Evolutionary conservation across 2,329 filamentous ascomycete species (phyloP).

Genomic region (Mycosphaerella sp.): DNA sequence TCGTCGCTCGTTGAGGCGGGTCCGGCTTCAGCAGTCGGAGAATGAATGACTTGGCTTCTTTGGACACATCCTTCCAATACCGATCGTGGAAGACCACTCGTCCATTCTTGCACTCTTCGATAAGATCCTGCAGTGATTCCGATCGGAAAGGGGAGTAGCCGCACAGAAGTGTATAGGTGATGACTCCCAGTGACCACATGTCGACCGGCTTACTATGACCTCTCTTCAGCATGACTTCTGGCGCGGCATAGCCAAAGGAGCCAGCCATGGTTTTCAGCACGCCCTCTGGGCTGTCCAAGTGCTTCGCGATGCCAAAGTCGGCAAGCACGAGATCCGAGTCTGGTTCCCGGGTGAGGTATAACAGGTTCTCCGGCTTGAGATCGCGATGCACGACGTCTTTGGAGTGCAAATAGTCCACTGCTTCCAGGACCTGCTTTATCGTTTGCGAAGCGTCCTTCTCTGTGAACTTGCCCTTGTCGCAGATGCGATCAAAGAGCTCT

Average conservation of each 20-base stretch:
- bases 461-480: constrained; percentile 95
- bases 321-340: constrained; percentile 86
- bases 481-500: constrained; percentile 96
- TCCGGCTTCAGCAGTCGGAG: constrained; percentile 69
- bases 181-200: constrained; percentile 99
- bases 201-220: constrained; percentile 98
- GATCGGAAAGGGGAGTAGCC: constrained; percentile 97
- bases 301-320: constrained; percentile 98
- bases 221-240: constrained; percentile 96
- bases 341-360: constrained; percentile 74
- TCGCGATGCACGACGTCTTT: constrained; percentile 97
- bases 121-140: constrained; percentile 85
- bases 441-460: constrained; percentile 97
- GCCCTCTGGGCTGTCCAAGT: constrained; percentile 83
- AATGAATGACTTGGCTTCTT: constrained; percentile 95
- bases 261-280: constrained; percentile 97
- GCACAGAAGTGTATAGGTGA: constrained; percentile 95
- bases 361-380: constrained; percentile 94
- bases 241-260: constrained; percentile 94
- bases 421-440: constrained; percentile 86
- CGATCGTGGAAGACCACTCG: constrained; percentile 91
- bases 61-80: constrained; percentile 97
- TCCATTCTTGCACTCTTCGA: constrained; percentile 82
- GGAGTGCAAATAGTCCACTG: constrained; percentile 88
- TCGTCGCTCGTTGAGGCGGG: constrained; percentile 69